Base-by-base conservation (phyloP, 306 rosid genomes). In the Castanospermum australe region DNA sequence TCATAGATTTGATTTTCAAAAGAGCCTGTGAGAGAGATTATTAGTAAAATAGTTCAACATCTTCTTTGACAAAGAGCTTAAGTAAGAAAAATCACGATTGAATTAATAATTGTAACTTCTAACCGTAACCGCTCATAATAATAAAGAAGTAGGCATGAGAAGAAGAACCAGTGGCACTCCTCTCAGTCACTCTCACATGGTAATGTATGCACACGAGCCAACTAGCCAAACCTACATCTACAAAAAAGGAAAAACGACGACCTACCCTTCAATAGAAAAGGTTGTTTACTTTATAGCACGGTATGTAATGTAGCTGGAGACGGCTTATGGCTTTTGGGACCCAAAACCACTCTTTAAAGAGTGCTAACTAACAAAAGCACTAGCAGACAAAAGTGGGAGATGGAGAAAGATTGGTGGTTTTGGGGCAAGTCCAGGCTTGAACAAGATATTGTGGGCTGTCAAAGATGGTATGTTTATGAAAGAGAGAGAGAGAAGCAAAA, bases 391-490 rank as follows among this genome's bases (percentile, higher is more conserved):
- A 42, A 1, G 24, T 14, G n/a, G 50, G 51, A 73, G 75, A 77
- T 25, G 44, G 41, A 47, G 14, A 42, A 42, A 71, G 17, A 65
- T 51, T 0, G 68, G 76, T 57, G 80, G 88, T 82, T 83, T 88
- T 45, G 84, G 77, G 70, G 76, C 67, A n/a, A 63, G 39, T 55
- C 56, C 47, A 33, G 39, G 35, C 70, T 61, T 48, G 20, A 35
- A 60, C 13, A 7, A 30, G 76, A 85, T 88, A 84, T 67, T 88
- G 92, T 88, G 94, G 94, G 94, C 90, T 80, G 86, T 70, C 67
- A 55, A 81, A 64, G 80, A 73, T 81, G 89, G 78, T 56, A 52
- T 60, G 70, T 21, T 8, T 4, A 50, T 41, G 30, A 22, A 38
- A 17, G 52, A 47, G 52, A 73, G 79, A 65, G 44, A 62, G 25